phyloP scores from a whole-genome alignment of 768 basidiomycete genomes.

The Pleurotus eryngii region DNA sequence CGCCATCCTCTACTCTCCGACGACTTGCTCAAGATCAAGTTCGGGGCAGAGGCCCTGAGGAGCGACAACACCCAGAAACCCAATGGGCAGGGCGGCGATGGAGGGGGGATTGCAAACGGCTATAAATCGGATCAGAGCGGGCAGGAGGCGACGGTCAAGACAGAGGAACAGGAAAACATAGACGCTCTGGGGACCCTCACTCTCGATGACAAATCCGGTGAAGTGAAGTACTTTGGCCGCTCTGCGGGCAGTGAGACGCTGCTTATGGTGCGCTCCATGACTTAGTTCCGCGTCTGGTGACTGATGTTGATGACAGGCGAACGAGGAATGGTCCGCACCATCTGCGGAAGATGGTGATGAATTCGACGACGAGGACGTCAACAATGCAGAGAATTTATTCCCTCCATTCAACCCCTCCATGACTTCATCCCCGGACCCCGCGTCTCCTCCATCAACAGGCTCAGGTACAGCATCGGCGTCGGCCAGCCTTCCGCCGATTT shows the following conservation, averaged over 20 bases:
- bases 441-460: background rate
- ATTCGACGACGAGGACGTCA: conserved; percentile 18
- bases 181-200: conserved; percentile 66
- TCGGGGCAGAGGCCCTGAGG: conserved; percentile 48
- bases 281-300: background rate
- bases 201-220: conserved; percentile 50
- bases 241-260: conserved; percentile 61
- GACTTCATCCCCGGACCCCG: background rate
- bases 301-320: conserved; percentile 18
- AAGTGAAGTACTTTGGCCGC: conserved; percentile 62
- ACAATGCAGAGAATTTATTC: background rate
- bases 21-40: conserved; percentile 53
- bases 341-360: conserved; percentile 23
- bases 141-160: background rate
- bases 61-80: background rate
- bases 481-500: conserved; percentile 15
- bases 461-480: background rate
- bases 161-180: conserved; percentile 29
- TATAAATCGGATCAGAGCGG: conserved; percentile 3
- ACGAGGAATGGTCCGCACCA: conserved; percentile 26
- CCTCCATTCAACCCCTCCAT: background rate
- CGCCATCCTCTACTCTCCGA: conserved; percentile 58
- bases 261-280: background rate
- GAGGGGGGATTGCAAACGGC: conserved; percentile 28
- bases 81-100: conserved; percentile 11